Conservation (phyloP, 495 filamentous ascomycete species). For the Ascodesmis nigricans region DNA sequence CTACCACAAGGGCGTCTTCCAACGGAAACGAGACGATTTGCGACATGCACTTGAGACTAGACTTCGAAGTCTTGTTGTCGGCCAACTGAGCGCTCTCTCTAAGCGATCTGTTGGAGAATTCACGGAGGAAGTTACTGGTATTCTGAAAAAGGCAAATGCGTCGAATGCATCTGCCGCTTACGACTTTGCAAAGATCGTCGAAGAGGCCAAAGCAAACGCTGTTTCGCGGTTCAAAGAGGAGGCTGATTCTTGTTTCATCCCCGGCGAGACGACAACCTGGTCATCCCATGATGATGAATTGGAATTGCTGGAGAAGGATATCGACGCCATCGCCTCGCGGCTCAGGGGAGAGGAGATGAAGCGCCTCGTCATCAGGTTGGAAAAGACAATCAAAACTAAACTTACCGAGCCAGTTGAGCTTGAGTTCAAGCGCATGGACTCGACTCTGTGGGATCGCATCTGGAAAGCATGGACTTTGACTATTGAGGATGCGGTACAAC, state of each 20-base stretch:
- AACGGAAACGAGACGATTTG: conserved; percentile 61
- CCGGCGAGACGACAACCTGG: conserved; percentile 30
- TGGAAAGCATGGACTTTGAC: conserved; percentile 71
- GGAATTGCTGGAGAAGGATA: conserved; percentile 46
- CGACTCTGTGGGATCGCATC: conserved; percentile 71
- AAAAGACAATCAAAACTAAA: conserved; percentile 76
- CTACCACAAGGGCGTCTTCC: conserved; percentile 89
- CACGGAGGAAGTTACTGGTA: conserved; percentile 50
- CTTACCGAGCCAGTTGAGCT: conserved; percentile 71
- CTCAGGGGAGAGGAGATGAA: conserved; percentile 89
- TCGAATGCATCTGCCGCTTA: conserved; percentile 85
- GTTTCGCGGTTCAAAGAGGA: conserved; percentile 55
- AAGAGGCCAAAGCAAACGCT: conserved; percentile 51
- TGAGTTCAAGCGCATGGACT: conserved; percentile 69
- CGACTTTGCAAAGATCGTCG: conserved; percentile 88
- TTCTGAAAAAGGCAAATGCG: conserved; percentile 24
- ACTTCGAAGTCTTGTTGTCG: conserved; percentile 67
- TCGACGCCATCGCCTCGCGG: conserved; percentile 61
- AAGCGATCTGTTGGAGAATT: conserved; percentile 76
- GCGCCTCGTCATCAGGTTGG: conserved; percentile 66
- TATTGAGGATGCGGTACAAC: conserved; percentile 62
- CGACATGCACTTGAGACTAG: conserved; percentile 66
- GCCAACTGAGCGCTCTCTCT: conserved; percentile 66
- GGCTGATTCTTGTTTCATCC: conserved; percentile 47
- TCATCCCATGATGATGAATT: conserved; percentile 36